A percentile compares a stretch with the other conserved stretches of the same genome.
Evolutionary conservation across 2,329 filamentous ascomycete genomes (phyloP).

Genomic region (Penicillium capsulatum): DNA sequence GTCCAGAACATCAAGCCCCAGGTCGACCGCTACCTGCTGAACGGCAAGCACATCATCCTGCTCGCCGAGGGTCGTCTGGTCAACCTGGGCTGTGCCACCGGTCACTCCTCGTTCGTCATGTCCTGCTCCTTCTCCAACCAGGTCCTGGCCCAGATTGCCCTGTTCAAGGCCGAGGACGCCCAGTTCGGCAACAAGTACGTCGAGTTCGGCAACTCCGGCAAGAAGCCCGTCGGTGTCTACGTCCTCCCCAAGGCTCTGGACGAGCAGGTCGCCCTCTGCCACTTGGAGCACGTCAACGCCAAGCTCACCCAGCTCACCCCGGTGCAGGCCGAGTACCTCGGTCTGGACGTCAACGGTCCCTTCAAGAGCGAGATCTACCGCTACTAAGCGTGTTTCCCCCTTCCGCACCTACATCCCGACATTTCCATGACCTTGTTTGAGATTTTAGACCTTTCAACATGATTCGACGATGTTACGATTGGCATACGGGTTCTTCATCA

Average conservation of each 20-base stretch:
- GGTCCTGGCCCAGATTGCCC: conserved; percentile 97
- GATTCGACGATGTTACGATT: conserved; percentile 57
- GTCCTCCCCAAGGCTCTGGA: conserved; percentile 98
- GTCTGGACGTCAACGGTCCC: conserved; percentile 78
- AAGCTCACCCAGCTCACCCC: conserved; percentile 82
- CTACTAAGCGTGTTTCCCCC: conserved; percentile 53
- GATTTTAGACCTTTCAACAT: conserved; percentile 50
- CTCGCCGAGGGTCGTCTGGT: conserved; percentile 97
- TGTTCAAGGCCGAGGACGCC: conserved; percentile 88
- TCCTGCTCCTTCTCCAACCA: conserved; percentile 99
- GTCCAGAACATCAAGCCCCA: conserved; percentile 99
- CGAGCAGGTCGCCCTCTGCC: conserved; percentile 94
- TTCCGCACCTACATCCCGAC: conserved; percentile 17
- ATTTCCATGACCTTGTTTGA: conserved; percentile 29
- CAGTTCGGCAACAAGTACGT: conserved; percentile 90
- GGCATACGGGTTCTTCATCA: conserved; percentile 48
- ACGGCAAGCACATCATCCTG: conserved; percentile 94
- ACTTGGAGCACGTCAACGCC: conserved; percentile 88
- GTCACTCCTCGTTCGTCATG: conserved; percentile 99
- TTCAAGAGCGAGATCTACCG: conserved; percentile 83
- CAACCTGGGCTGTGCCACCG: conserved; percentile 98
- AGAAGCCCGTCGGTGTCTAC: conserved; percentile 89
- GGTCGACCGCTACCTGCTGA: conserved; percentile 97
- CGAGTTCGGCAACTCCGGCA: conserved; percentile 89
- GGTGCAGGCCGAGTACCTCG: conserved; percentile 92